Evolutionary conservation across 2,329 filamentous ascomycete species (phyloP), one percentile per base, ranked within the genome.

Genomic region (Nemania bipapillata): DNA sequence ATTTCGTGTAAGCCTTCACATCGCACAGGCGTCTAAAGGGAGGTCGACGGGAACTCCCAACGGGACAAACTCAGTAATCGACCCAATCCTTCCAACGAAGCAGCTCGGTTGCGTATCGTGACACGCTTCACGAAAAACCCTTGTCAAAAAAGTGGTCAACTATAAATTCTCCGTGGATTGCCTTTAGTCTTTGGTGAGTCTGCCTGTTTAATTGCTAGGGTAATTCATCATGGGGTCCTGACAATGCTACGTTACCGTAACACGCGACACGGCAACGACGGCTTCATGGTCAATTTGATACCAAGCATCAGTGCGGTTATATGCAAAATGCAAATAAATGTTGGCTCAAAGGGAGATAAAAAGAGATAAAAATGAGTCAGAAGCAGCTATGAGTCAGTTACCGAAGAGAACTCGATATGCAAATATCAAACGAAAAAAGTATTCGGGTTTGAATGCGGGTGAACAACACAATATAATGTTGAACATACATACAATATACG

Each of bases 361-460:
- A 32, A 9, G 15, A 4, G 12, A 30, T 17, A 45, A 11, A 35
- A 56, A 40, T 28, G 20, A 49, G 28, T 50, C 9, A 28, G 30
- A 40, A 32, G 15, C 30, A 32, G 15, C 30, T 42, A 30, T 32
- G 53, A 40, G 30, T 57, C 24, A 26, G 20, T 11, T 30, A 37
- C n/a, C 20, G 22, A n/a, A 12, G 12, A 30, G 35, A 52, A 17
- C 26, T 30, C 30, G 53, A 32, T 22, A 32, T 49, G 20, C 24
- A 45, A n/a, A 37, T 8, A 20, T 45, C 17, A 22, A 55, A 9
- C 22, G 26, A 17, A 11, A 37, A 45, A 20, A 37, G 45, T 45
- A 32, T 45, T 32, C 42, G 32, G 35, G 32, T 20, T 57, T 26
- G 37, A 47, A 6, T 59, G 65, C 59, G 59, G 66, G 65, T 55